Base-by-base conservation (phyloP, 78 protist genomes). In the Creolimax fragrantissima region DNA sequence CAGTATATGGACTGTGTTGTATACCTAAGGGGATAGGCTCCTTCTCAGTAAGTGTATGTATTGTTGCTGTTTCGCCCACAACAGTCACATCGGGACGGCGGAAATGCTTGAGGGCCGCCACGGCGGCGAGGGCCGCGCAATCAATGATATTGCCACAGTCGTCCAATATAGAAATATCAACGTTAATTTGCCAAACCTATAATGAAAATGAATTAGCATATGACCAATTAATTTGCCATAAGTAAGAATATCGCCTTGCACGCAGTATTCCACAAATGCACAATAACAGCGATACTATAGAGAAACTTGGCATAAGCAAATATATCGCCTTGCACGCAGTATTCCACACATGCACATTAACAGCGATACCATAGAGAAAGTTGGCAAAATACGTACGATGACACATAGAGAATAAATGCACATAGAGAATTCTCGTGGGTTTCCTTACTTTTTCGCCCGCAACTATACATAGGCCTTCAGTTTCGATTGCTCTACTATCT, bases 131-230 rank as follows among this genome's bases (percentile, higher is more conserved):
- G 6, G 4, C 0, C 2, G 92, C 84, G 39, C 74, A 7, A 84
- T 95, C 96, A 24, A 85, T 24, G 17, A 94, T 32, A 81, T 95
- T 95, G 6, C 96, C 96, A n/a, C 43, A 91, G 45, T 93, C 35
- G 89, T 95, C 95, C 36, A 95, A 35, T 17, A 95, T 24, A 41
- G 35, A 37, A 41, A 93, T 42, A n/a, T 92, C 94, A 5, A 45
- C 37, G 3, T 83, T 45, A 35, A 95, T 2, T 24, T 85, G 17
- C 96, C 96, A 95, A 5, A 66, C 91, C 91, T 89, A 37, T 45
- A 5, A 37, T 5, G 45, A 41, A 4, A 45, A 5, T n/a, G n/a
- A n/a, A n/a, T n/a, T n/a, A n/a, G n/a, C n/a, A n/a, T n/a, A n/a
- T n/a, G n/a, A n/a, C n/a, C n/a, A n/a, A n/a, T n/a, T n/a, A n/a